Conservation (phyloP, 129 eudicot species). For the Mikania micrantha region DNA sequence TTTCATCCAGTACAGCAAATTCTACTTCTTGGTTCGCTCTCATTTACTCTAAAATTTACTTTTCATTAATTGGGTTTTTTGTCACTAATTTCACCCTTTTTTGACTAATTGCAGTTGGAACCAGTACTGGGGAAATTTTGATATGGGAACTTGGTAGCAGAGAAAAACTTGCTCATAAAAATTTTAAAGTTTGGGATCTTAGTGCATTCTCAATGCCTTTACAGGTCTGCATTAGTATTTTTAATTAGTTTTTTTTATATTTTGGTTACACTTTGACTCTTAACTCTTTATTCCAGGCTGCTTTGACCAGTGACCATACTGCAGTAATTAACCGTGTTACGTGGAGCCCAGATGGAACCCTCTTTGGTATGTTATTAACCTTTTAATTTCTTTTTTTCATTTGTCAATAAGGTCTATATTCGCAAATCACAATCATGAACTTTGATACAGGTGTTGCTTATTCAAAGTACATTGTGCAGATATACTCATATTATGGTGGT, state of each 20-base stretch:
- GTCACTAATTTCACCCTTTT: background rate
- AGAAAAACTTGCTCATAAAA: constrained; percentile 60
- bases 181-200: constrained; percentile 83
- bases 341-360: constrained; percentile 87
- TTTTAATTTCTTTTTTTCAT: background rate
- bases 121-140: constrained; percentile 66
- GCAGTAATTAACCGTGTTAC: constrained; percentile 73
- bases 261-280: background rate
- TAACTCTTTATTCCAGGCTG: constrained; percentile 38
- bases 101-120: constrained; percentile 47
- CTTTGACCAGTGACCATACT: constrained; percentile 57
- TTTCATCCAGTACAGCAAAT: constrained; percentile 77
- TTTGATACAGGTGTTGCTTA: constrained; percentile 38
- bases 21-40: constrained; percentile 65
- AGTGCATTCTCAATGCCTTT: constrained; percentile 52
- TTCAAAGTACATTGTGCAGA: constrained; percentile 56
- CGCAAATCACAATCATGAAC: background rate
- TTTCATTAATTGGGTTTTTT: background rate
- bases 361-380: constrained; percentile 50
- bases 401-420: background rate
- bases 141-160: constrained; percentile 75
- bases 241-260: background rate
- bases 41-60: background rate
- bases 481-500: constrained; percentile 49
- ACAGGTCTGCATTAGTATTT: constrained; percentile 46